Conservation (phyloP, 2,329 filamentous ascomycete genomes). For the Aspergillus sp. region DNA sequence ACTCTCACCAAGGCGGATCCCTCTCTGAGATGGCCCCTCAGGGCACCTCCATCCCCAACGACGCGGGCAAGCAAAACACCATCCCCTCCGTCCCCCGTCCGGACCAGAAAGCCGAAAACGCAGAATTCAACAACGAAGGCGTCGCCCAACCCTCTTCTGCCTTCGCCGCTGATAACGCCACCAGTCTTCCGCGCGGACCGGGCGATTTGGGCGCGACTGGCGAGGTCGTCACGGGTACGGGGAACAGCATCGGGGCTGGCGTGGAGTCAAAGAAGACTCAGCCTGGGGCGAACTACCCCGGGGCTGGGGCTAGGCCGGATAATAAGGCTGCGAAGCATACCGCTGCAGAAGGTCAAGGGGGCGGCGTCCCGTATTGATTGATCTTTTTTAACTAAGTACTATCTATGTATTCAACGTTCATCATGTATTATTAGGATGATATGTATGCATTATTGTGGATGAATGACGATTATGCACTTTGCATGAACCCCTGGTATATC, state of each 20-base stretch:
- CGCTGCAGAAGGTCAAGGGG: too few species aligned
- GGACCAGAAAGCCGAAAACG: conserved; percentile 34
- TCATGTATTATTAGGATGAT: too few species aligned
- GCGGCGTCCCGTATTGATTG: too few species aligned
- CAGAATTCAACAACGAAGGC: conserved; percentile 26
- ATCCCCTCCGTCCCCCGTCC: conserved; percentile 44
- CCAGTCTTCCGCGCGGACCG: conserved; percentile 37
- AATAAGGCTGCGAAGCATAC: conserved; percentile 32
- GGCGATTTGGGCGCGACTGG: conserved; percentile 27
- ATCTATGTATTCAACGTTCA: too few species aligned
- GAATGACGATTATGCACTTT: background rate
- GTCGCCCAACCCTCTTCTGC: conserved; percentile 29
- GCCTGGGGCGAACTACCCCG: conserved; percentile 23
- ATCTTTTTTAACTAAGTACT: too few species aligned
- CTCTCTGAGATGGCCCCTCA: conserved; percentile 33
- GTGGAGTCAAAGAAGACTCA: conserved; percentile 30
- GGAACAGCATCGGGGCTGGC: conserved; percentile 30
- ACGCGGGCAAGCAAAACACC: conserved; percentile 37
- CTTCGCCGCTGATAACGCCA: conserved; percentile 42
- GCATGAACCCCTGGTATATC: conserved; percentile 69
- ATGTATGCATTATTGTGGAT: too few species aligned
- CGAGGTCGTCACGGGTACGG: conserved; percentile 36
- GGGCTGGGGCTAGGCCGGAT: conserved; percentile 26
- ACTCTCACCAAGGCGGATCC: conserved; percentile 29
- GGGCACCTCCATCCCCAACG: conserved; percentile 37